phyloP scores from a whole-genome alignment of 371 early-diverging fungal genomes.

The Neoconidiobolus thromboides region DNA sequence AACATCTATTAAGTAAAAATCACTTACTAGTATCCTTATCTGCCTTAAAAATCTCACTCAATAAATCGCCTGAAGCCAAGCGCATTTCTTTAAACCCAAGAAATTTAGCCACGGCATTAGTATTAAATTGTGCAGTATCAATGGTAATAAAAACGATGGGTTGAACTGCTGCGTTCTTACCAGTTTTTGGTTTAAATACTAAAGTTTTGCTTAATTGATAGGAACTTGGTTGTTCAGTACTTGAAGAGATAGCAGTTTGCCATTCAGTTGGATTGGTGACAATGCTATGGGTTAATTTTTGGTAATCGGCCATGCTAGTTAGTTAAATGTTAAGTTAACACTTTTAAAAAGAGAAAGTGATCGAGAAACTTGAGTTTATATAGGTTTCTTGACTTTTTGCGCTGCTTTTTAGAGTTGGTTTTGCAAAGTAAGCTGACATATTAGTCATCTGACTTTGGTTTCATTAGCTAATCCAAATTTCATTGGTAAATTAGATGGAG shows the following conservation, averaged over 20 bases:
- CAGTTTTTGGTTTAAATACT: conserved; percentile 50
- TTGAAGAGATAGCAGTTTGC: background rate
- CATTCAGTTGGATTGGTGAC: background rate
- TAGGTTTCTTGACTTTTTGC: no score
- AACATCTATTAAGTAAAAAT: background rate
- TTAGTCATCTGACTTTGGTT: no score
- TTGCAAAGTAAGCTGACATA: no score
- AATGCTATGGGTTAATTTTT: background rate
- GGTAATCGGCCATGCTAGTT: no score
- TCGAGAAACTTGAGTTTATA: no score
- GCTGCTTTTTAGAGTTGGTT: no score
- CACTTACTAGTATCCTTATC: conserved; percentile 22
- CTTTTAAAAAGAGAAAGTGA: no score
- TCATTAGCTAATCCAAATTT: no score
- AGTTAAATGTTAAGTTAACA: no score
- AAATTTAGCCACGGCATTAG: conserved; percentile 29
- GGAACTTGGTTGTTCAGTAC: no score
- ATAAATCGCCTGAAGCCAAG: conserved; percentile 38
- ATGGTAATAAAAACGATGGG: conserved; percentile 40
- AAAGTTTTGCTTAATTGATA: conserved; percentile 32
- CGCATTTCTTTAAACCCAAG: conserved; percentile 44
- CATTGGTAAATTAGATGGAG: no score
- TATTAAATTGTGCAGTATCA: conserved; percentile 15
- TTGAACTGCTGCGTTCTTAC: conserved; percentile 35
- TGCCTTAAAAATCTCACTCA: conserved; percentile 25